Evolutionary conservation across 1,284 basidiomycete species (phyloP).

Genomic region (Tetrapyrgos nigripes): DNA sequence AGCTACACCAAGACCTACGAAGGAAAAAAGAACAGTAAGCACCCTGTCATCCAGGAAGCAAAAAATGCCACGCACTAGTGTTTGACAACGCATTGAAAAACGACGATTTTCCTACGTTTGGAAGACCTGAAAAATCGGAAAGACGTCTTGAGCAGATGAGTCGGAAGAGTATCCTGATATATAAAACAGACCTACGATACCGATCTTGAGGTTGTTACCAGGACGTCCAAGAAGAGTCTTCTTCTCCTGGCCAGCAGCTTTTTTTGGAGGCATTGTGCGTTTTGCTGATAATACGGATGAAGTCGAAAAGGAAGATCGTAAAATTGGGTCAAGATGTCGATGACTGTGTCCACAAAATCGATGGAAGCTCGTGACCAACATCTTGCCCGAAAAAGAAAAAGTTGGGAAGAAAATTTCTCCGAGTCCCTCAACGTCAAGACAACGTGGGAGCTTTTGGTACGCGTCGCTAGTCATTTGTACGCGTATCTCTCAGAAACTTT

Average conservation of each 20-base stretch:
- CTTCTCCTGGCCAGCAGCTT: slow-evolving; percentile 77
- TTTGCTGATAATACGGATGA: slow-evolving; percentile 33
- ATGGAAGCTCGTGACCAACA: not conserved
- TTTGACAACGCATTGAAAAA: slow-evolving; percentile 97
- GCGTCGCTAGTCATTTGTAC: no score
- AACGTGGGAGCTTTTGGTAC: no score
- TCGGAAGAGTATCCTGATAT: slow-evolving; percentile 19
- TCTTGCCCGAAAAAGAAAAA: slow-evolving; percentile 1
- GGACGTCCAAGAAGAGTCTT: slow-evolving; percentile 89
- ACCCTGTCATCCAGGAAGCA: not conserved
- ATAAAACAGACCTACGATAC: slow-evolving; percentile 89
- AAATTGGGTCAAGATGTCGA: not conserved
- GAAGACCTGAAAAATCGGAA: slow-evolving; percentile 65
- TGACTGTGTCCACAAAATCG: not conserved
- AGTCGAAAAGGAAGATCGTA: slow-evolving; percentile 18
- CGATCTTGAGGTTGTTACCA: slow-evolving; percentile 93
- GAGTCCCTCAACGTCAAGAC: no score
- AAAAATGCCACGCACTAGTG: slow-evolving; percentile 56
- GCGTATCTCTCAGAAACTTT: no score
- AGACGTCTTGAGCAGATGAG: slow-evolving; percentile 23
- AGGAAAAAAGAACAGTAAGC: slow-evolving; percentile 5
- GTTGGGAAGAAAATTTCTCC: no score
- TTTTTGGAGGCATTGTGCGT: slow-evolving; percentile 88
- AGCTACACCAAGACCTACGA: slow-evolving; percentile 90
- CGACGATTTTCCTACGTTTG: slow-evolving; percentile 94